phyloP scores from a whole-genome alignment of 768 basidiomycete genomes.

The Xerocomellus amylosporus region DNA sequence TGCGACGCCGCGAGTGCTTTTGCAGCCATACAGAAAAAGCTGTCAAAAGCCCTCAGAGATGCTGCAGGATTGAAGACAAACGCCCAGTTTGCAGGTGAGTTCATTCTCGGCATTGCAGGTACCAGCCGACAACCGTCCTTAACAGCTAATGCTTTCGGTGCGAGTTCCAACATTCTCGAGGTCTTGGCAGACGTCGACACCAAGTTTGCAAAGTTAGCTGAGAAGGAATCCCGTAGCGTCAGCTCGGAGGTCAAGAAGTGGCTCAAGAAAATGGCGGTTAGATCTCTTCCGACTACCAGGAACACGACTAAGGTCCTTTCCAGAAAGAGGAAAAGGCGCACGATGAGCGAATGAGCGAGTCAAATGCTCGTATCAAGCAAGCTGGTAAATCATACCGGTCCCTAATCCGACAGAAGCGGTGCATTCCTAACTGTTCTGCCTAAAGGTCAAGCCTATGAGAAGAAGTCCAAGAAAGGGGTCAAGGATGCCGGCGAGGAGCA shows the following conservation, averaged over 20 bases:
- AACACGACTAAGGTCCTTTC: neutral
- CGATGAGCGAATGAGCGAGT: slow-evolving; percentile 63
- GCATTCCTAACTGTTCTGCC: slow-evolving; percentile 3
- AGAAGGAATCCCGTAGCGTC: slow-evolving; percentile 67
- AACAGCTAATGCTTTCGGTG: slow-evolving; percentile 64
- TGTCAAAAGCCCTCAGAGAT: slow-evolving; percentile 68
- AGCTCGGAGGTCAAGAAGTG: slow-evolving; percentile 76
- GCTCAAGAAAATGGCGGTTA: slow-evolving; percentile 79
- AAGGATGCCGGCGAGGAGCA: slow-evolving; percentile 72
- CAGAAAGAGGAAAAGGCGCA: slow-evolving; percentile 82
- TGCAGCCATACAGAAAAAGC: slow-evolving; percentile 67
- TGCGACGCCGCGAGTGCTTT: slow-evolving; percentile 65
- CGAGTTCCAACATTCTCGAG: slow-evolving; percentile 67
- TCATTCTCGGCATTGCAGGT: neutral
- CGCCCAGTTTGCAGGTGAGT: slow-evolving; percentile 59
- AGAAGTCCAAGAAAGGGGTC: slow-evolving; percentile 73
- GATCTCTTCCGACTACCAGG: slow-evolving; percentile 21
- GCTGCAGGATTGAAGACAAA: slow-evolving; percentile 59
- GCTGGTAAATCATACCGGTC: slow-evolving; percentile 45
- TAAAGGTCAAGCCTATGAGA: slow-evolving; percentile 70
- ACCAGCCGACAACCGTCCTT: neutral
- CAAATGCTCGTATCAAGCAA: slow-evolving; percentile 74
- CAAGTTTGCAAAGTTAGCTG: slow-evolving; percentile 72
- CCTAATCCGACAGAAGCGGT: neutral
- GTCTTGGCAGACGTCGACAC: slow-evolving; percentile 63